Percentiles rank a stretch among this genome's conserved stretches.
Conservation (phyloP, 2,329 filamentous ascomycete genomes). For the Onygenales sp. region DNA sequence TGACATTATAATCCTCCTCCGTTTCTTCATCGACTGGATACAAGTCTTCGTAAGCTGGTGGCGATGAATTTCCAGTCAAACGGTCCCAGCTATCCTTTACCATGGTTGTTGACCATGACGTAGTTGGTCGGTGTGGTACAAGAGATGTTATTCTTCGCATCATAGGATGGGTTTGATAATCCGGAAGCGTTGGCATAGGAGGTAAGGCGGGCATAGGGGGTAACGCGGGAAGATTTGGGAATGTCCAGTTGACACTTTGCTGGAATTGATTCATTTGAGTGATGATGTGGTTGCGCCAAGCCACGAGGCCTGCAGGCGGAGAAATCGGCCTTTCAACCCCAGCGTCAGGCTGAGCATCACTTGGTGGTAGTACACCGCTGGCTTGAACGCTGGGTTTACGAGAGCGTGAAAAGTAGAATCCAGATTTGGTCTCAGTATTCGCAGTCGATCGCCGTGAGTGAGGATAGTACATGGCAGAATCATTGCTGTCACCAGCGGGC, state of each 20-base stretch:
- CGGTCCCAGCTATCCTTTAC: constrained; percentile 51
- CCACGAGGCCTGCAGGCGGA: constrained; percentile 56
- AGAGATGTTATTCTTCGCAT: constrained; percentile 64
- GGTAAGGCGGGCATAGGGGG: constrained; percentile 54
- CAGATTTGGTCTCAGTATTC: constrained; percentile 22
- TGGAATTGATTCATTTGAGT: constrained; percentile 70
- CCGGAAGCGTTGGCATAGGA: constrained; percentile 56
- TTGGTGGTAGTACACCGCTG: constrained; percentile 11
- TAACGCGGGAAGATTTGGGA: constrained; percentile 52
- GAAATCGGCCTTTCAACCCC: constrained; percentile 30
- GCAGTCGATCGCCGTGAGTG: constrained; percentile 28
- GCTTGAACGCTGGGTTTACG: constrained; percentile 11
- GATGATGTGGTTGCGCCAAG: constrained; percentile 63
- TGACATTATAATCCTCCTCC: constrained; percentile 31
- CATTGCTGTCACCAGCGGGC: constrained; percentile 14
- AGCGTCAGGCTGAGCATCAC: constrained; percentile 17
- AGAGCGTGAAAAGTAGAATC: constrained; percentile 13
- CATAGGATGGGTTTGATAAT: constrained; percentile 65
- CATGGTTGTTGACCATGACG: constrained; percentile 26
- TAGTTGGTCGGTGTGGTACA: constrained; percentile 56
- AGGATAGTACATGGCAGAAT: constrained; percentile 17
- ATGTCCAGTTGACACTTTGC: constrained; percentile 56
- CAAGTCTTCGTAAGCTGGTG: constrained; percentile 71
- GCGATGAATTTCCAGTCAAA: constrained; percentile 46
- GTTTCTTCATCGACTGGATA: constrained; percentile 45